Evolutionary conservation across 2,329 filamentous ascomycete genomes (phyloP).

Genomic region (Fusarium veterinarium): DNA sequence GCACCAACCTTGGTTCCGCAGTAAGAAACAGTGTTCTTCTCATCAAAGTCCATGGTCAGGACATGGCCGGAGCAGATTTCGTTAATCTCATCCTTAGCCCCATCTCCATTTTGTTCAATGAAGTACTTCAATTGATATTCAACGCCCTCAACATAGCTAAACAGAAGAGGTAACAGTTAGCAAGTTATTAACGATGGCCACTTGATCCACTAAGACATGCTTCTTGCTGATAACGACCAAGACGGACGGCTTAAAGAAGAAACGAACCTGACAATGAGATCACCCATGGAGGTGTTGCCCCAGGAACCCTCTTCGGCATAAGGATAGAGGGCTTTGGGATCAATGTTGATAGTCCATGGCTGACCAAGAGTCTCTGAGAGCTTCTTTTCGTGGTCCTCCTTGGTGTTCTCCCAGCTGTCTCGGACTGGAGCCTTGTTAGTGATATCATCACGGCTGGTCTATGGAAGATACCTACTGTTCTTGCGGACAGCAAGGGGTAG

Average conservation of each 20-base stretch:
- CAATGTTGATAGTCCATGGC: constrained; percentile 62
- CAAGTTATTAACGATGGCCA: accelerated
- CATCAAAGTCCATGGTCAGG: constrained; percentile 60
- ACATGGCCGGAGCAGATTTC: constrained; percentile 56
- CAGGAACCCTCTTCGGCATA: constrained; percentile 57
- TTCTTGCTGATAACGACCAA: background rate
- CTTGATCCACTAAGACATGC: background rate
- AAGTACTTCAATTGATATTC: constrained; percentile 56
- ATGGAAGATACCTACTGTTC: constrained; percentile 54
- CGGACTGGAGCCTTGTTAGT: constrained; percentile 54
- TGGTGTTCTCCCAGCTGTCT: constrained; percentile 63
- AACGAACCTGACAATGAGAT: constrained; percentile 57
- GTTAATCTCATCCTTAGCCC: constrained; percentile 61
- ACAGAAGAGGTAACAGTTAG: background rate
- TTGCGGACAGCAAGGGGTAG: constrained; percentile 63
- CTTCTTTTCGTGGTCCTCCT: constrained; percentile 55
- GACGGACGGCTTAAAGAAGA: background rate
- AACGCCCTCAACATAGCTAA: constrained; percentile 59
- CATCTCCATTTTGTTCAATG: constrained; percentile 50
- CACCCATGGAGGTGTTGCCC: constrained; percentile 56
- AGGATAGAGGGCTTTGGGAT: constrained; percentile 59
- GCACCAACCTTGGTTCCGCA: constrained; percentile 55
- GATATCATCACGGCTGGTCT: background rate
- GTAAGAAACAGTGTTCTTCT: constrained; percentile 55
- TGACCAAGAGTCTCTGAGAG: constrained; percentile 59